These are phyloP conservation scores for Boletus pseudopeckii DNA, from an alignment of 768 basidiomycete genomes.

Conservation along the genomic window DNA sequence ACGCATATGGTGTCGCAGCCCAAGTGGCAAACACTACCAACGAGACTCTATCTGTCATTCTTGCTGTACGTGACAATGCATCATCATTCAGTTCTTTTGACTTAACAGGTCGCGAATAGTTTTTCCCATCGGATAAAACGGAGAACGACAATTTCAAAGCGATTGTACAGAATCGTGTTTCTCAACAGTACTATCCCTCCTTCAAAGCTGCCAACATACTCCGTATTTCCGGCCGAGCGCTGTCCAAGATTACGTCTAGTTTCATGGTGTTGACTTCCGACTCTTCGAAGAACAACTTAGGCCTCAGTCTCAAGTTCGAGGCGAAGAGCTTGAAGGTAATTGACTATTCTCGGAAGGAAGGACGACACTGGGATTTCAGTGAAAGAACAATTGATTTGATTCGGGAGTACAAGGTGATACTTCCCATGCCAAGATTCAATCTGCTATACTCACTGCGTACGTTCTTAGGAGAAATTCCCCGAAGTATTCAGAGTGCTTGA, in stretches of 20 bases:
- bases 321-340: conserved; percentile 90
- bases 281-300: conserved; percentile 81
- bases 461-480: conserved; percentile 66
- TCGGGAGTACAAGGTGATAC: conserved; percentile 71
- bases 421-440: too few relatives aligned
- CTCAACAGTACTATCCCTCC: conserved; percentile 70
- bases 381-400: conserved; percentile 80
- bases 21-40: conserved; percentile 76
- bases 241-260: conserved; percentile 91
- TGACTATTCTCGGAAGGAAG: conserved; percentile 84
- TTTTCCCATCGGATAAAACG: conserved; percentile 77
- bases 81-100: neutral
- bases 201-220: conserved; percentile 74
- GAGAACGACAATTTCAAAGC: conserved; percentile 79
- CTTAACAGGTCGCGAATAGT: conserved; percentile 42
- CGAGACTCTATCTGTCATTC: conserved; percentile 69
- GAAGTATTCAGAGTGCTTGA: conserved; percentile 78
- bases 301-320: conserved; percentile 95
- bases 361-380: conserved; percentile 90
- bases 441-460: neutral
- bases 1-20: conserved; percentile 94
- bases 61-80: conserved; percentile 59
- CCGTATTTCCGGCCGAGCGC: conserved; percentile 69
- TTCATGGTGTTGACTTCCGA: conserved; percentile 83
- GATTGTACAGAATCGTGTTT: conserved; percentile 50